Evolutionary conservation across 2,329 filamentous ascomycete species (phyloP).

Genomic region (Trichoderma koningiopsis): DNA sequence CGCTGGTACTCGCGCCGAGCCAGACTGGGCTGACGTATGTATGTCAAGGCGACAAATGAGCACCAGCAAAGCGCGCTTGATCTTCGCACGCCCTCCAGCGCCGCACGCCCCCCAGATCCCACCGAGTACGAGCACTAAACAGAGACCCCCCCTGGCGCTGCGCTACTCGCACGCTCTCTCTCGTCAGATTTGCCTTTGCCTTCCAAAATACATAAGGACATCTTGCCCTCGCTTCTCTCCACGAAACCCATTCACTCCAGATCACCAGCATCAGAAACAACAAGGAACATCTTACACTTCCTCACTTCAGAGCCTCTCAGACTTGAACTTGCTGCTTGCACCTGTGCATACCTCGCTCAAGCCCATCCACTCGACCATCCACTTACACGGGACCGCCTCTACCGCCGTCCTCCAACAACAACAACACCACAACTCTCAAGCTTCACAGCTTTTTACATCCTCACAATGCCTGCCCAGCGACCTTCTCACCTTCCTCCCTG

Average conservation of each 20-base stretch:
- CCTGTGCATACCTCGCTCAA: not conserved
- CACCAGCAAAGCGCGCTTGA: not conserved
- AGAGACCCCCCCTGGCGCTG: conserved; percentile 8
- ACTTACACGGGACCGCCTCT: conserved; percentile 23
- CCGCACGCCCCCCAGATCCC: not conserved
- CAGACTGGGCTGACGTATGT: conserved; percentile 27
- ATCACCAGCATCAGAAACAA: conserved; percentile 20
- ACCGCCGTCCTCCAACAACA: conserved; percentile 25
- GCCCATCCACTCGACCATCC: not conserved
- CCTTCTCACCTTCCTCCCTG: conserved; percentile 68
- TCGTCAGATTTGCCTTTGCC: conserved; percentile 40
- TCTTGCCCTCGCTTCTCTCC: conserved; percentile 26
- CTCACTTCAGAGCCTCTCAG: not conserved
- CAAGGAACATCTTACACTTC: not conserved
- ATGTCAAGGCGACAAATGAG: not conserved
- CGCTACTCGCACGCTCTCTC: conserved; percentile 23
- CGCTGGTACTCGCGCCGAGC: conserved; percentile 18
- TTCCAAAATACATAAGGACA: conserved; percentile 37
- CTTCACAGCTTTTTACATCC: conserved; percentile 22
- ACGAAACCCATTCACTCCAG: conserved; percentile 16
- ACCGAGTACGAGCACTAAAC: not conserved
- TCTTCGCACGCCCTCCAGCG: not conserved
- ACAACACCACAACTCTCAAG: conserved; percentile 22
- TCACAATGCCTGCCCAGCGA: conserved; percentile 59
- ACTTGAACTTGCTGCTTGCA: conserved; percentile 7